Base-by-base conservation (phyloP, 345 rosid genomes). In the Abelmoschus esculentus region DNA sequence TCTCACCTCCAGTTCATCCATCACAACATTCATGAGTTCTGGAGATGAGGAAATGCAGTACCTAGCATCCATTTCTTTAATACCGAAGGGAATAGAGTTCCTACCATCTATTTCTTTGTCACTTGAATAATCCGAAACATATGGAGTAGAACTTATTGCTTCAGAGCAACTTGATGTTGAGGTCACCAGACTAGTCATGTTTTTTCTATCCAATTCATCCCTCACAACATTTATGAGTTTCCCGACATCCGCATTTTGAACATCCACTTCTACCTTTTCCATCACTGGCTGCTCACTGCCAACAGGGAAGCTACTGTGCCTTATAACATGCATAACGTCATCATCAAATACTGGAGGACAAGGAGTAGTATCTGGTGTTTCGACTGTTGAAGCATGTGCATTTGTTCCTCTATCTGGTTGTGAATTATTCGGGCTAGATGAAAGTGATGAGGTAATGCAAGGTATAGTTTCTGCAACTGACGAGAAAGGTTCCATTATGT, bases 221-320 rank as follows among this genome's bases (percentile, higher is more conserved):
- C 85, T 83, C 55, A 82, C 86, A 11, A 86, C 90, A 79, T 90
- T 90, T 61, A 91, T 80, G 70, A 91, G 80, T 82, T 83, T 91
- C 64, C 93, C 92, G 5, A 89, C 89, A 78, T 88, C 90, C 17
- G 80, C 82, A 76, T 80, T 88, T 59, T 84, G 93, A 29, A 84
- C 96, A 36, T 96, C 97, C 77, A 86, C 85, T 75, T 87, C 99
- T 59, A 87, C 78, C 15, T 84, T 85, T 82, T 95, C 97, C 86
- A 91, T 74, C 12, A 82, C 89, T 29, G 90, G 93, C 77, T 88
- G 96, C 75, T 91, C 96, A 53, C 86, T 86, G 72, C 97, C 96
- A 15, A 90, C 91, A 53, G 89, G 89, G 79, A 82, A 91, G 75
- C 96, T 95, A 77, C 96, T 84, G 81, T 87, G 99, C 71, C 89